Conservation (phyloP, 371 early-diverging fungal species). For the Circinella minor region DNA sequence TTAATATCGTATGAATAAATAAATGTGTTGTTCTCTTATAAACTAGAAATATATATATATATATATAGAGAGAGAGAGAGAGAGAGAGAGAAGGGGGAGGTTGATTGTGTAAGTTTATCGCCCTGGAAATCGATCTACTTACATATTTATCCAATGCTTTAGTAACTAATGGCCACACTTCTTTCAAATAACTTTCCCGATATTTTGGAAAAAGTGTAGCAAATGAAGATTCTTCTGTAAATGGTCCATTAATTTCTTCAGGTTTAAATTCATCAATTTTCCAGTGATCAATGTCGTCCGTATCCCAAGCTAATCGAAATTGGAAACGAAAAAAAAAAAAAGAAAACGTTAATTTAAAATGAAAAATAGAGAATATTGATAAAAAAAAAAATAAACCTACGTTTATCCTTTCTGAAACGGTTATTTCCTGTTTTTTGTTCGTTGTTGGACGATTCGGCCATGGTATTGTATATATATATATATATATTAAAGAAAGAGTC, state of each 20-base stretch:
- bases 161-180: conserved; percentile 96
- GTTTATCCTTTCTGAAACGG: conserved; percentile 48
- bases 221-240: conserved; percentile 96
- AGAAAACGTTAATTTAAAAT: background rate
- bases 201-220: conserved; percentile 99
- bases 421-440: conserved; percentile 19
- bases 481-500: background rate
- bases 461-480: background rate
- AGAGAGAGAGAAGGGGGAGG: too few relatives aligned
- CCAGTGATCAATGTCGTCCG: conserved; percentile 94
- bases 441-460: conserved; percentile 8
- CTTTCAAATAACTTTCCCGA: conserved; percentile 94
- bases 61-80: too few relatives aligned
- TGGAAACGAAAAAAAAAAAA: background rate
- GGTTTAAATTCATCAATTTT: conserved; percentile 89
- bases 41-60: too few relatives aligned
- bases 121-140: conserved; percentile 19
- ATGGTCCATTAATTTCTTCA: conserved; percentile 81
- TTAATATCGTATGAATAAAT: background rate
- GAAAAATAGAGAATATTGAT: too few relatives aligned
- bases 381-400: conserved; percentile 20
- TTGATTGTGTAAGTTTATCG: too few relatives aligned
- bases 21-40: background rate
- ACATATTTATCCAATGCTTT: conserved; percentile 83
- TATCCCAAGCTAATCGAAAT: conserved; percentile 81